These are phyloP conservation scores for Mercurialis annua DNA, from an alignment of 345 rosid species.

Conservation along the genomic window DNA sequence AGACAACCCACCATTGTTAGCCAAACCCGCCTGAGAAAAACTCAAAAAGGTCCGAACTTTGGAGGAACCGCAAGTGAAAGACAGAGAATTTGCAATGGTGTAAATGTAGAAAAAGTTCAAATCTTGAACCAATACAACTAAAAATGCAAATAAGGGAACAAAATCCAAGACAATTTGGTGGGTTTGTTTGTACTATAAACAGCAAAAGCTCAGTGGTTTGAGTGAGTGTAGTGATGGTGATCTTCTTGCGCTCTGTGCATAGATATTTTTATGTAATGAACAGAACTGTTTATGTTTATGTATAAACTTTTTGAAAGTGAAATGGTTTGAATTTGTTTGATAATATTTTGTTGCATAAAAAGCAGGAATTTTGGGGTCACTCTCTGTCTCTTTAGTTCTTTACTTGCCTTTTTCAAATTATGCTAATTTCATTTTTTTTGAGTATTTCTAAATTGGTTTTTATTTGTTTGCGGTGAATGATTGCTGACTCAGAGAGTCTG, in stretches of 20 bases:
- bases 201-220: no score
- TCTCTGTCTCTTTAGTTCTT: background rate
- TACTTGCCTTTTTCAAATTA: no score
- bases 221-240: no score
- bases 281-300: background rate
- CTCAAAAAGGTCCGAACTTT: background rate
- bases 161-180: background rate
- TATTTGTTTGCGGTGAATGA: no score
- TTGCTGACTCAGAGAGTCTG: no score
- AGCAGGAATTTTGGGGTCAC: slow-evolving; percentile 6
- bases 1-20: slow-evolving; percentile 47
- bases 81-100: background rate
- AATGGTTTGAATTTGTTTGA: background rate
- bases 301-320: background rate
- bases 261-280: no score
- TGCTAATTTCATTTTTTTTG: no score
- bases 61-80: background rate
- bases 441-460: no score
- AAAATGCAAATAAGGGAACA: background rate
- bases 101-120: background rate
- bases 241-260: background rate
- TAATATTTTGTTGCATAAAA: background rate
- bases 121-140: background rate
- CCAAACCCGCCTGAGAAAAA: background rate
- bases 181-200: background rate